Percentiles rank a stretch among this genome's conserved stretches.
Evolutionary conservation across 106 monocot genomes (phyloP).

Genomic region (Agapanthus africanus): DNA sequence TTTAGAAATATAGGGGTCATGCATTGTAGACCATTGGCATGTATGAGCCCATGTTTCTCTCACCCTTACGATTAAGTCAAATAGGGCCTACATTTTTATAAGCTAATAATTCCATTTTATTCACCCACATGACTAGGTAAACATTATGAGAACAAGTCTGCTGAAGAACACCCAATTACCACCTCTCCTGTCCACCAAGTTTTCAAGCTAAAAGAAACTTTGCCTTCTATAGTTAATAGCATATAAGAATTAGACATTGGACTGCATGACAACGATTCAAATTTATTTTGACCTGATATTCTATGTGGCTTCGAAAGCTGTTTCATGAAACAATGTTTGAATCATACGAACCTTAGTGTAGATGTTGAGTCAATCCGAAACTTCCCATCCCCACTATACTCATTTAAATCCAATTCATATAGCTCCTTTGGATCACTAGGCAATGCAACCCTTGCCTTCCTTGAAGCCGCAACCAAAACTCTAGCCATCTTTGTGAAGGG

Average conservation of each 20-base stretch:
- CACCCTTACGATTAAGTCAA: background rate
- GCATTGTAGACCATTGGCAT: background rate
- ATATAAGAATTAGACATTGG: too few relatives aligned
- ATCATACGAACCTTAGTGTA: slow-evolving; percentile 20
- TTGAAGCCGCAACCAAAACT: slow-evolving; percentile 30
- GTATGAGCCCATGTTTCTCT: background rate
- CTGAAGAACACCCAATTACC: background rate
- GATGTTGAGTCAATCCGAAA: slow-evolving; percentile 25
- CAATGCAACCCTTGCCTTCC: slow-evolving; percentile 17
- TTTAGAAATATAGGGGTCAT: background rate
- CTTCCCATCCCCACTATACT: slow-evolving; percentile 14
- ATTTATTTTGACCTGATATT: background rate
- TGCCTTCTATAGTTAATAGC: background rate
- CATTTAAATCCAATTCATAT: slow-evolving; percentile 22
- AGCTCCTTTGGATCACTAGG: slow-evolving; percentile 43
- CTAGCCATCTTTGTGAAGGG: slow-evolving; percentile 41
- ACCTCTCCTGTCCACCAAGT: background rate
- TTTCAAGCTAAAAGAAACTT: background rate
- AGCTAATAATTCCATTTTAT: background rate
- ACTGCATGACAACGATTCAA: background rate
- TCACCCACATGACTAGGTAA: background rate
- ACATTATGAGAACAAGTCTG: background rate
- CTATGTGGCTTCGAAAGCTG: background rate
- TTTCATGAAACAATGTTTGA: background rate
- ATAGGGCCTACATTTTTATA: background rate